Evolutionary conservation across 208 protist genomes (phyloP).

Genomic region (Acanthamoeba triangularis): DNA sequence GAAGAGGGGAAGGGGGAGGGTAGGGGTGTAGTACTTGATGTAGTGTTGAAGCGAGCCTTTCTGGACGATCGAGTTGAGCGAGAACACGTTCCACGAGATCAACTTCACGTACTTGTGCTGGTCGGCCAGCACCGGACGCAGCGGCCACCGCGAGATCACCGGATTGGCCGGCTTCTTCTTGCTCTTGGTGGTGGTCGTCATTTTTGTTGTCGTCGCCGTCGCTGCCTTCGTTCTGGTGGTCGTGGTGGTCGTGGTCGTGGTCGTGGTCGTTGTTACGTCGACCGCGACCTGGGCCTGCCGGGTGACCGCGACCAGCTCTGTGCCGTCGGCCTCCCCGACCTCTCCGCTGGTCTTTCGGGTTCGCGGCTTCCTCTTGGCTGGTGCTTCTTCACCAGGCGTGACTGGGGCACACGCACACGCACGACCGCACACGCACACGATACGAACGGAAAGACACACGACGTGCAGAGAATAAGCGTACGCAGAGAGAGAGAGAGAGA

Average conservation of each 20-base stretch:
- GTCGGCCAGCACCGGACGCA: neutral
- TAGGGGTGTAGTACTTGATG: neutral
- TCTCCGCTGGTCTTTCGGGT: neutral
- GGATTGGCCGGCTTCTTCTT: conserved; percentile 10
- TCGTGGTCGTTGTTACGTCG: neutral
- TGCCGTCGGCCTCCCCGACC: neutral
- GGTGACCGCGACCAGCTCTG: no score
- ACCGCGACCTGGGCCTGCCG: neutral
- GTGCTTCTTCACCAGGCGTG: neutral
- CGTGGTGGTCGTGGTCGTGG: neutral
- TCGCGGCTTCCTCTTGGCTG: neutral
- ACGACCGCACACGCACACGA: no score
- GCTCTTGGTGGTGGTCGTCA: neutral
- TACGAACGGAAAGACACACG: no score
- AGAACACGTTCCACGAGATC: conserved; percentile 57
- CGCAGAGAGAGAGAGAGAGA: no score
- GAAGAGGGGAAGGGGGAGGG: neutral
- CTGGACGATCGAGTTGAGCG: conserved; percentile 58
- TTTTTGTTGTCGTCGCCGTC: neutral
- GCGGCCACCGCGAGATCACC: conserved; percentile 1
- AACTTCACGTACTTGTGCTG: conserved; percentile 62
- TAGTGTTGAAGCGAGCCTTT: conserved; percentile 52
- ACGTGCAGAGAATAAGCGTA: no score
- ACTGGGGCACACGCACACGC: neutral
- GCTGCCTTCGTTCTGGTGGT: neutral